phyloP scores from a whole-genome alignment of 345 rosid genomes.

The Theobroma cacao region DNA sequence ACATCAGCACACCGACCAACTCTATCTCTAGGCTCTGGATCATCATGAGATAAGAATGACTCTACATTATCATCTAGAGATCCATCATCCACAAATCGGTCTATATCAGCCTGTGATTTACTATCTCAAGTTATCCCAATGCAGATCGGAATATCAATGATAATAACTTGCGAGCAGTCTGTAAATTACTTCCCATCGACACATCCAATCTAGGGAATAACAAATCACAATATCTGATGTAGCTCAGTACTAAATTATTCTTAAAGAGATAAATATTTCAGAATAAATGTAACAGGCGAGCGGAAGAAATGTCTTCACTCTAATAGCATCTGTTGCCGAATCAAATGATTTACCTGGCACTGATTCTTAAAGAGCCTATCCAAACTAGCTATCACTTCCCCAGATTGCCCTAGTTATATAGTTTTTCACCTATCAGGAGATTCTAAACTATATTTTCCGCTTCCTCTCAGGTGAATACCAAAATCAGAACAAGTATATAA shows the following conservation, averaged over 20 bases:
- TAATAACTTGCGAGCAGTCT: not conserved
- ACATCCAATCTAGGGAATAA: not conserved
- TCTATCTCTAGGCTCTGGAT: slow-evolving; percentile 42
- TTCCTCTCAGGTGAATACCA: not conserved
- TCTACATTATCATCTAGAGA: slow-evolving; percentile 59
- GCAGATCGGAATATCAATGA: slow-evolving; percentile 9
- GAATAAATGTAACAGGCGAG: not conserved
- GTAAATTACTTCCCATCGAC: not conserved
- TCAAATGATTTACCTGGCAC: not conserved
- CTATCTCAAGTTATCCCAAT: slow-evolving; percentile 15
- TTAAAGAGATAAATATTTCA: not conserved
- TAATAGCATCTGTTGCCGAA: not conserved
- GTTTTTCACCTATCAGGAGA: not conserved
- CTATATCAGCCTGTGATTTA: slow-evolving; percentile 49
- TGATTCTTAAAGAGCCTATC: not conserved
- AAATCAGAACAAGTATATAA: not conserved
- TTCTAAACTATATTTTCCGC: not conserved
- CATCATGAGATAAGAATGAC: slow-evolving; percentile 50
- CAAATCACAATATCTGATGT: slow-evolving; percentile 2
- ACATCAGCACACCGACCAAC: slow-evolving; percentile 34
- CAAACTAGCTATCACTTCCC: not conserved
- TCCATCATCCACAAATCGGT: slow-evolving; percentile 48
- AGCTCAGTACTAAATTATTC: not conserved
- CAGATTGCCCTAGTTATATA: not conserved
- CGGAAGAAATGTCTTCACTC: not conserved